Base-by-base conservation (phyloP, 1,284 basidiomycete species). In the Cryptococcus sp. region DNA sequence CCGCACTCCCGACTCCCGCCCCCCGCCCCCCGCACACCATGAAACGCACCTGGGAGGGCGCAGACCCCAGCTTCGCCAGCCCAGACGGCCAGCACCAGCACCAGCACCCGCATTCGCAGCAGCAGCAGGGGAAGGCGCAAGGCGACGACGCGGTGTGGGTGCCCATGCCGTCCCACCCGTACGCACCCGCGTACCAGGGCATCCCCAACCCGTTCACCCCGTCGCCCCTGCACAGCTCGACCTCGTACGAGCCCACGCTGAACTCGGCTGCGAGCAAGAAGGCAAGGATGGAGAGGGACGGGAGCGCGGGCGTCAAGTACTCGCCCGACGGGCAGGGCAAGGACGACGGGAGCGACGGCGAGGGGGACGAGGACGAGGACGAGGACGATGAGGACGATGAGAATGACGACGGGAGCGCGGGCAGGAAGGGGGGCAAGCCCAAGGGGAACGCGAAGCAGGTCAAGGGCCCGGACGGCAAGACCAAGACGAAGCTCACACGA, bases 401-500 rank as follows among this genome's bases (percentile, higher is more conserved):
- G 36, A 60, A 63, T 35, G 55, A 63, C 47, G 53, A 67, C 47
- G n/a, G n/a, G n/a, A 56, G 57, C 45, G 43, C 61, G 24, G 46
- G 61, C 39, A 35, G 53, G 28, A 66, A 61, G 46, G 55, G 56
- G 53, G 57, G 20, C 55, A 51, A 21, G 51, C 13, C 16, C 13
- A 50, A 50, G 23, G 36, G 20, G 13, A 50, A 47, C 23, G 55
- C 18, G 59, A 63, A 56, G 61, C 57, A 9, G 54, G 57, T 12
- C 62, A 62, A 49, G 47, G 66, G 62, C 4, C 57, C 59, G 24
- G 73, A 69, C 47, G 70, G 71, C 46, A 75, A 75, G 59, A 64
- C 64, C 21, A 93, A 92, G 76, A 81, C 85, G 44, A 94, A 94
- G 77, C 82, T 90, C 5, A 93, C 91, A 1, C 80, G 91, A 42